Evolutionary conservation across 2,329 filamentous ascomycete species (phyloP).

Genomic region (Atkinsonella hypoxylon): DNA sequence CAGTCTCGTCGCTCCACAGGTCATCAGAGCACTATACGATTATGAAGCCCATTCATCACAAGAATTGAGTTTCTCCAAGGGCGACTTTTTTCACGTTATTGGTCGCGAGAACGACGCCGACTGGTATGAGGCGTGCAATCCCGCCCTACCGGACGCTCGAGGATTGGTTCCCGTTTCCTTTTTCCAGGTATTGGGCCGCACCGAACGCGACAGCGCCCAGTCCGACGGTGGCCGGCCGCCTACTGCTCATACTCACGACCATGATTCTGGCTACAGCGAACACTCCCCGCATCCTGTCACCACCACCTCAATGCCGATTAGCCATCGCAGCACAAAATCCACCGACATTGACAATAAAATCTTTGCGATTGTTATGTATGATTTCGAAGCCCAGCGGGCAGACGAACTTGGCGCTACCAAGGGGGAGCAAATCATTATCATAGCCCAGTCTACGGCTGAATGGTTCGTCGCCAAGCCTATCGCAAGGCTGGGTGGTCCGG

Average conservation of each 20-base stretch:
- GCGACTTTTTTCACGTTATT: slow-evolving; percentile 97
- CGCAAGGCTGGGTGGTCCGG: slow-evolving; percentile 85
- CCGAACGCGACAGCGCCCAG: slow-evolving; percentile 74
- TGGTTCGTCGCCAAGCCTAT: slow-evolving; percentile 99
- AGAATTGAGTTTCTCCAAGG: slow-evolving; percentile 82
- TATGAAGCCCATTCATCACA: slow-evolving; percentile 67
- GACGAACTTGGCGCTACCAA: slow-evolving; percentile 93
- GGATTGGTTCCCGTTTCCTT: slow-evolving; percentile 89
- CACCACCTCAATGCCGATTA: slow-evolving; percentile 7
- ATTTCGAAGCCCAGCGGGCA: slow-evolving; percentile 89
- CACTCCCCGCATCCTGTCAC: slow-evolving; percentile 17
- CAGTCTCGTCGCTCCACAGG: slow-evolving; percentile 37
- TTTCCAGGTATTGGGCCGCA: slow-evolving; percentile 87
- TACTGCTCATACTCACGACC: slow-evolving; percentile 52
- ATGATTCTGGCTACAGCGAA: slow-evolving; percentile 74
- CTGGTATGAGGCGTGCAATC: slow-evolving; percentile 99
- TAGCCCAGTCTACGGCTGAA: slow-evolving; percentile 94
- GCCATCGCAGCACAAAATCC: slow-evolving; percentile 38
- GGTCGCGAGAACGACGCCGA: slow-evolving; percentile 86
- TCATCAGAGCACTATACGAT: slow-evolving; percentile 94
- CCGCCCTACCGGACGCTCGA: slow-evolving; percentile 70
- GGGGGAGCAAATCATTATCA: slow-evolving; percentile 94
- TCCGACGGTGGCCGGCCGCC: slow-evolving; percentile 43
- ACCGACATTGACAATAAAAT: slow-evolving; percentile 68
- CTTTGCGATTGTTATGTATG: slow-evolving; percentile 93